phyloP scores from a whole-genome alignment of 2,329 filamentous ascomycete species.

The Fusarium dimerum region DNA sequence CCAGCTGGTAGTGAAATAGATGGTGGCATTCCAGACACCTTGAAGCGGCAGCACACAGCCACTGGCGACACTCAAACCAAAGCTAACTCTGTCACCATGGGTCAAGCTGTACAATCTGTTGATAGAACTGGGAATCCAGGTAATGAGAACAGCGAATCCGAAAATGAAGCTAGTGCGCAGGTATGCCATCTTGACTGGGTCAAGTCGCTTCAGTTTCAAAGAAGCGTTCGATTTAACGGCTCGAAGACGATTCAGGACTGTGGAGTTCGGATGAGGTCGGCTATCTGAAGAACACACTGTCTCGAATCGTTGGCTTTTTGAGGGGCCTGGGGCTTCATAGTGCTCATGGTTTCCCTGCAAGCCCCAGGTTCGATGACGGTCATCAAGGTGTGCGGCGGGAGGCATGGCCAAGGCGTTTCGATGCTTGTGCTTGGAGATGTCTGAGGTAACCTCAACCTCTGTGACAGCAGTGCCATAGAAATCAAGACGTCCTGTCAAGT shows the following conservation, averaged over 20 bases:
- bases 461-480: constrained; percentile 51
- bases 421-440: constrained; percentile 17
- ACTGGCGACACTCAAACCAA: constrained; percentile 66
- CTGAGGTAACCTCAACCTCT: constrained; percentile 47
- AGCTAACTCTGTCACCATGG: constrained; percentile 51
- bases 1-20: constrained; percentile 71
- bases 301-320: constrained; percentile 28
- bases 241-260: constrained; percentile 25
- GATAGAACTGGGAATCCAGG: constrained; percentile 66
- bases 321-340: constrained; percentile 11
- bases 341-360: constrained; percentile 16
- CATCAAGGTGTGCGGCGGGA: constrained; percentile 13
- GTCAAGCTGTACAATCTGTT: constrained; percentile 72
- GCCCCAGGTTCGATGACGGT: constrained; percentile 27
- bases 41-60: constrained; percentile 74
- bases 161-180: constrained; percentile 63
- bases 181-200: constrained; percentile 61
- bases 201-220: constrained; percentile 37
- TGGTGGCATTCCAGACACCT: constrained; percentile 77
- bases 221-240: constrained; percentile 32
- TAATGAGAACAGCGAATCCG: constrained; percentile 58
- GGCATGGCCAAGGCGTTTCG: constrained; percentile 10
- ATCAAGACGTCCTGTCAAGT: constrained; percentile 27
- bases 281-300: constrained; percentile 32
- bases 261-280: constrained; percentile 6